A percentile compares a stretch with the other conserved stretches of the same genome.
phyloP scores from a whole-genome alignment of 1,139 yeast genomes.

The Candida neerlandica region DNA sequence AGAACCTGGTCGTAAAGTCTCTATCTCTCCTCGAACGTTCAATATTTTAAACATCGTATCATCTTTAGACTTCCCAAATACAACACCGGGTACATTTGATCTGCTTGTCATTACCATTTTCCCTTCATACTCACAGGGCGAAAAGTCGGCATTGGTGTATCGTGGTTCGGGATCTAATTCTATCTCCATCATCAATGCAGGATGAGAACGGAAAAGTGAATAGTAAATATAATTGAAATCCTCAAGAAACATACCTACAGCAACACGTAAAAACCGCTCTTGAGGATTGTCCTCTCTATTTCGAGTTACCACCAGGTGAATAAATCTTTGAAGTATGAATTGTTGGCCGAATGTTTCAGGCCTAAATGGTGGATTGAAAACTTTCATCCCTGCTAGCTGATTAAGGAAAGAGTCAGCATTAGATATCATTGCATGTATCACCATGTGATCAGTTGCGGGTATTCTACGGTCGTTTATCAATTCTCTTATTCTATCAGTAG shows the following conservation, averaged over 20 bases:
- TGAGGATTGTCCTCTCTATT: not conserved
- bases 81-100: slow-evolving; percentile 2
- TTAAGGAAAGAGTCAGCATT: too few relatives aligned
- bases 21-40: not conserved
- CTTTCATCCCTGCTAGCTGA: too few relatives aligned
- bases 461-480: not conserved
- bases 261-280: not conserved
- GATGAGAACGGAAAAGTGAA: not conserved
- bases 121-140: slow-evolving; percentile 3
- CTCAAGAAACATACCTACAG: not conserved
- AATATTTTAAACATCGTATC: not conserved
- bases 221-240: not conserved
- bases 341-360: too few relatives aligned
- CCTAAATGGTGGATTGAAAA: too few relatives aligned
- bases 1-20: not conserved
- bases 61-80: not conserved
- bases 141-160: not conserved
- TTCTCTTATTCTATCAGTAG: not conserved
- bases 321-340: not conserved
- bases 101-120: slow-evolving; percentile 8
- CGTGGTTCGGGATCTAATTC: not conserved
- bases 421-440: too few relatives aligned
- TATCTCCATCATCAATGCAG: not conserved
- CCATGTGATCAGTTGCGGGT: not conserved
- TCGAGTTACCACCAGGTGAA: not conserved